phyloP scores from a whole-genome alignment of 305 asterid genomes.

The Fraxinus sp. region DNA sequence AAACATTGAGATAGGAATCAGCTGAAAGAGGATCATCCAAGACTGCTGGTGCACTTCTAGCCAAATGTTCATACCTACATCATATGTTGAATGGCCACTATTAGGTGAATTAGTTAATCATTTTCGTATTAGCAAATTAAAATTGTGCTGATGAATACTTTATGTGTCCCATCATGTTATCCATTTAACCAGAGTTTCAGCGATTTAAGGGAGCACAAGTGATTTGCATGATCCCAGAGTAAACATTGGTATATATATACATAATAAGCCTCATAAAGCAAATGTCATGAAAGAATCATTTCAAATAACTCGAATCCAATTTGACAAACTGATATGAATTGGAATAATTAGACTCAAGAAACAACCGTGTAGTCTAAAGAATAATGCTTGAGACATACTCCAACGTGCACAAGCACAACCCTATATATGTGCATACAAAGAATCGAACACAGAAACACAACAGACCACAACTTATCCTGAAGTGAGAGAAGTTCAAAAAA shows the following conservation, averaged over 20 bases:
- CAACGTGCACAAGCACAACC: neutral
- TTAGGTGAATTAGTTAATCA: slow-evolving; percentile 18
- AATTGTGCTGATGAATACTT: slow-evolving; percentile 6
- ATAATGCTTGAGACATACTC: neutral
- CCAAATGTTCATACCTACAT: slow-evolving; percentile 91
- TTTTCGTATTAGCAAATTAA: slow-evolving; percentile 18
- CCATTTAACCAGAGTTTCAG: slow-evolving; percentile 11
- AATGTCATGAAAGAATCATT: neutral
- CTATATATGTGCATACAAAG: neutral
- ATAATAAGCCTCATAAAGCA: neutral
- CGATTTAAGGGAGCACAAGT: slow-evolving; percentile 13
- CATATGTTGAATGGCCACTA: slow-evolving; percentile 30
- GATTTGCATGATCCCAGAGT: neutral
- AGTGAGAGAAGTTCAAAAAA: neutral
- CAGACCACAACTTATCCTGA: slow-evolving; percentile 3
- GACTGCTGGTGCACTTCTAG: slow-evolving; percentile 94
- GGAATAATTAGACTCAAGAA: neutral
- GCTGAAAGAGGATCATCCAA: slow-evolving; percentile 98
- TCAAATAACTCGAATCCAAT: neutral
- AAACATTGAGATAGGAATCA: slow-evolving; percentile 92
- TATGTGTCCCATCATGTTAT: neutral
- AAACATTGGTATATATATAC: neutral
- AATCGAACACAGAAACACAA: neutral
- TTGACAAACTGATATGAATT: neutral
- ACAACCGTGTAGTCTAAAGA: neutral